phyloP scores from a whole-genome alignment of 495 filamentous ascomycete species.

The Talaromyces adpressus region DNA sequence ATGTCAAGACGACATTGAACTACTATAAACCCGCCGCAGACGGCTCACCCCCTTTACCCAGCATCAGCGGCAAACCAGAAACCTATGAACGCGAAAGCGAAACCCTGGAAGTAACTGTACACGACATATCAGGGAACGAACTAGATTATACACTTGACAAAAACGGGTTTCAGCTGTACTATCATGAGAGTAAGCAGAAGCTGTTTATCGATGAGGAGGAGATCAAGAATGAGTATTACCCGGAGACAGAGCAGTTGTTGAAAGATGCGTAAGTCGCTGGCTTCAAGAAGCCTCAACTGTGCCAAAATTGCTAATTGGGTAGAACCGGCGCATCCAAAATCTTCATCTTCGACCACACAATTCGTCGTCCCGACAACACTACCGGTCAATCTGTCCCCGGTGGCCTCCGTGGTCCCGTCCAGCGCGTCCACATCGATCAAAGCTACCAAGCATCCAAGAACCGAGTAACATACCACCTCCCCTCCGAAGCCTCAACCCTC shows the following conservation, averaged over 20 bases:
- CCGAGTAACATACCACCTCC: constrained; percentile 55
- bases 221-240: constrained; percentile 59
- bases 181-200: constrained; percentile 40
- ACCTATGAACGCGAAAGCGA: constrained; percentile 40
- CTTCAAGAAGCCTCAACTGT: not conserved
- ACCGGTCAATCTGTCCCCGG: constrained; percentile 15
- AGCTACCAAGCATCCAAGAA: constrained; percentile 51
- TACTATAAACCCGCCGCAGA: constrained; percentile 54
- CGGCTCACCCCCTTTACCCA: constrained; percentile 46
- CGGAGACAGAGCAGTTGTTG: constrained; percentile 58
- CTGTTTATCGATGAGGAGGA: constrained; percentile 57
- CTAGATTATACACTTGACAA: constrained; percentile 41
- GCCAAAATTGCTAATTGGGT: no score
- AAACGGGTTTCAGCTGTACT: constrained; percentile 44
- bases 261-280: constrained; percentile 43
- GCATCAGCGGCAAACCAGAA: constrained; percentile 40
- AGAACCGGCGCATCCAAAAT: constrained; percentile 46
- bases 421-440: constrained; percentile 67
- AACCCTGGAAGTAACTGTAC: constrained; percentile 26
- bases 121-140: constrained; percentile 44
- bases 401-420: constrained; percentile 53
- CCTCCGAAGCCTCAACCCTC: constrained; percentile 53
- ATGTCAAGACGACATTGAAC: constrained; percentile 52
- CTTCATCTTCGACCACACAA: constrained; percentile 72
- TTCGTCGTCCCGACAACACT: constrained; percentile 46